Evolutionary conservation across 768 basidiomycete species (phyloP).

Genomic region (Stropharia rugosoannulata): DNA sequence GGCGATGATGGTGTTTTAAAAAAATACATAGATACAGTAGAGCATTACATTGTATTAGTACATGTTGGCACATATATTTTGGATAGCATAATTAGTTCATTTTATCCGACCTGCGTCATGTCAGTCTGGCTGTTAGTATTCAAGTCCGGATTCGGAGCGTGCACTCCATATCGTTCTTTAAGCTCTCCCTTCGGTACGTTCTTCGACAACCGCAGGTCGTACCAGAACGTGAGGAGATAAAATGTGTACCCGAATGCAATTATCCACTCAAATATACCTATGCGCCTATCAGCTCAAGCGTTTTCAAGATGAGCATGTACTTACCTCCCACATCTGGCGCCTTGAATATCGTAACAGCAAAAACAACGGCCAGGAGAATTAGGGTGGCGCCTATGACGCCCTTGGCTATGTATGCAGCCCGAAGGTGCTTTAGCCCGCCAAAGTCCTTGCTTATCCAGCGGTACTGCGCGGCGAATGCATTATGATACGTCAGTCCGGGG

Average conservation of each 20-base stretch:
- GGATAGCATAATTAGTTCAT: background rate
- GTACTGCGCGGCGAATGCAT: constrained; percentile 37
- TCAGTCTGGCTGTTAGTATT: background rate
- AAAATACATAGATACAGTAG: too few species aligned
- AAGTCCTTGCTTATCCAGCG: constrained; percentile 66
- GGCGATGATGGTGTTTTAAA: too few species aligned
- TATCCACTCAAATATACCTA: constrained; percentile 73
- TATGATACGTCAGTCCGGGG: background rate
- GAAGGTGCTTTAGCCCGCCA: constrained; percentile 39
- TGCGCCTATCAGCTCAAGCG: background rate
- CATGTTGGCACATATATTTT: background rate
- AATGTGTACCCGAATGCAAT: constrained; percentile 74
- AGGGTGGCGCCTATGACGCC: constrained; percentile 57
- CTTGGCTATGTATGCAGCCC: constrained; percentile 58
- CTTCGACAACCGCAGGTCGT: constrained; percentile 65
- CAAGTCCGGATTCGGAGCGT: background rate
- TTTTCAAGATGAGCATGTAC: constrained; percentile 2
- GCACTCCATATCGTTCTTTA: constrained; percentile 12
- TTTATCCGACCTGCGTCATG: background rate
- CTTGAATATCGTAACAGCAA: constrained; percentile 50
- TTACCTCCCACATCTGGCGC: constrained; percentile 50
- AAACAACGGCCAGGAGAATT: constrained; percentile 61
- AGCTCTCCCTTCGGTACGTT: constrained; percentile 50
- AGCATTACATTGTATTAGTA: too few species aligned
- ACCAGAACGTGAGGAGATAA: constrained; percentile 71